A percentile compares a stretch with the other conserved stretches of the same genome.
Conservation (phyloP, 805 yeast genomes). For the Saturnispora gosingensis region DNA sequence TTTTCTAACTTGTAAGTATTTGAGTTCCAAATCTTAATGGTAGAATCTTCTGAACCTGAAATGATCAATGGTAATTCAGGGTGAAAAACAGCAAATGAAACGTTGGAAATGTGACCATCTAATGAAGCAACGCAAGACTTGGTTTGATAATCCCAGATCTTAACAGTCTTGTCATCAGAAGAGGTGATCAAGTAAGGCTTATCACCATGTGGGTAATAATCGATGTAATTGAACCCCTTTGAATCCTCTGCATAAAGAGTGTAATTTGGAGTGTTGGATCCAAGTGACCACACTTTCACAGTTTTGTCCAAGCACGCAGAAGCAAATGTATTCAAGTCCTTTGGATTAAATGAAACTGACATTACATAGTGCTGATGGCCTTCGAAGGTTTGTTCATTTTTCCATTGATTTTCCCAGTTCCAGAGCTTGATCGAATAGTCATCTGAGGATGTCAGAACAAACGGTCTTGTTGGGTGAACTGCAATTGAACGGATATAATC, state of each 20-base stretch:
- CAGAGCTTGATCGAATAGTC: slow-evolving; percentile 87
- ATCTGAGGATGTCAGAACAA: slow-evolving; percentile 80
- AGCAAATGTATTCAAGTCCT: slow-evolving; percentile 95
- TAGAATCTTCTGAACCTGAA: slow-evolving; percentile 95
- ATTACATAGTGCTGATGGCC: slow-evolving; percentile 95
- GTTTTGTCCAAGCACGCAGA: slow-evolving; percentile 95
- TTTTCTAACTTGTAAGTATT: slow-evolving; percentile 90
- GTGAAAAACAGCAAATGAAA: slow-evolving; percentile 94
- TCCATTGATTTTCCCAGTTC: slow-evolving; percentile 98
- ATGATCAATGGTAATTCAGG: slow-evolving; percentile 93
- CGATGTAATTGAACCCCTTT: slow-evolving; percentile 93
- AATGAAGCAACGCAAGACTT: slow-evolving; percentile 90
- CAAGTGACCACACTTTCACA: slow-evolving; percentile 93
- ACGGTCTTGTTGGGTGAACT: slow-evolving; percentile 90
- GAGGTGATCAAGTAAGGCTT: slow-evolving; percentile 92
- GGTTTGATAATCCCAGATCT: slow-evolving; percentile 95
- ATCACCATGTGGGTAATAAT: slow-evolving; percentile 94
- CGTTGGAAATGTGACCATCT: slow-evolving; percentile 90
- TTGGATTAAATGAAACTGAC: slow-evolving; percentile 93
- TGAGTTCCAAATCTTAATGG: slow-evolving; percentile 90
- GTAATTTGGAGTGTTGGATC: slow-evolving; percentile 80
- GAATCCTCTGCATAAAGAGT: slow-evolving; percentile 85
- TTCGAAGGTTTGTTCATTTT: slow-evolving; percentile 78
- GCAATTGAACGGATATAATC: slow-evolving; percentile 91
- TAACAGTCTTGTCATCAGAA: slow-evolving; percentile 82